Base-by-base conservation (phyloP, 768 basidiomycete genomes). In the Lentinula sp. region DNA sequence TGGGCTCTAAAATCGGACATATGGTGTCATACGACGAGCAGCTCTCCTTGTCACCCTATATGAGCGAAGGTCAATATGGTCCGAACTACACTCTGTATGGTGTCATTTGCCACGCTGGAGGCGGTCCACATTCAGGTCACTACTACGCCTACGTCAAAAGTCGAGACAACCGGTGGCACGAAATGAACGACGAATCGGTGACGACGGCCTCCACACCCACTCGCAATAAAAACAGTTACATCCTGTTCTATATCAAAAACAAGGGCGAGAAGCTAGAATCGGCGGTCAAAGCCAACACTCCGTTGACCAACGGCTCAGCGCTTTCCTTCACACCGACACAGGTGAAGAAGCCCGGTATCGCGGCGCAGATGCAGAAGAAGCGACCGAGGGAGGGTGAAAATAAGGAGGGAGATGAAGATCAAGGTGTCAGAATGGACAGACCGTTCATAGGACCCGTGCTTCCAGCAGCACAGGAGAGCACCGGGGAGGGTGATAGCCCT, bases 41-140 rank as follows among this genome's bases (percentile, higher is more conserved):
- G 10, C 72, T 99, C 13, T 80, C 85, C 18, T 76, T 98, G 48
- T 78, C 84, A 31, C 82, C 85, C 0, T 88, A 82, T 72, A 95
- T 98, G 91, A 93, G 93, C 70, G 84, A 88, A 56, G 87, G 82
- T 1, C 81, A 87, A 70, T 84, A 81, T 66, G 88, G 88, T 1
- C 90, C 91, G 4, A 76, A 80, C 31, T 99, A 99, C 73, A 85
- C 87, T 1, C 75, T 99, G 2, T 97, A 94, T 70, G 95, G 91
- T 34, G 85, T 98, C 62, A 91, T 98, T 59, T 93, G 87, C 65
- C 97, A 99, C 71, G 91, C 91, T 10, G 97, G 97, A 57, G 80
- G 85, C 45, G 94, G 95, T 5, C 93, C 95, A 13, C 92, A 97
- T 69, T 95, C 91, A 1, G 97, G 97, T 4, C 97, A 99, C 73